Evolutionary conservation across 1,284 basidiomycete species (phyloP), one percentile per base, ranked within the genome.

Genomic region (Neolentinus lepideus): DNA sequence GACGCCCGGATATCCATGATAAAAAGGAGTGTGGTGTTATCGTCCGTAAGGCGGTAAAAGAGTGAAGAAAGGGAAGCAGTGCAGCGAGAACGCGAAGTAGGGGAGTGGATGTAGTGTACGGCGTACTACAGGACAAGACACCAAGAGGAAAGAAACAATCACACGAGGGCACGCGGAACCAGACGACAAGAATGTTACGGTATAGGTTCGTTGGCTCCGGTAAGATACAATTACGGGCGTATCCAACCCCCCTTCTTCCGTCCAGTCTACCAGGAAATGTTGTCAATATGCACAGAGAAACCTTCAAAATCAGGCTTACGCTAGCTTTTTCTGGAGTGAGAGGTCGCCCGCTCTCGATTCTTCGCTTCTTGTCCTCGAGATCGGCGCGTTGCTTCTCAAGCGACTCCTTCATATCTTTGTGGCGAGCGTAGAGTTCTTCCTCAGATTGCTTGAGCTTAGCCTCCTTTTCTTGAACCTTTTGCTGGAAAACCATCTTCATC

Each of bases 401-500:
- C 16, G 94, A 90, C 64, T 98, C 94, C 77, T 97, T 98, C 95
- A 98, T 98, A 73, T 98, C 95, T 70, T 92, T 88, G 79, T 98
- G 94, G 60, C 94, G 86, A 55, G 94, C 91, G 68, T 98, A 98
- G 16, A 98, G 82, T 76, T 98, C 94, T 73, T 98, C 95, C 74
- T 98, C 95, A 56, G 90, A 93, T 73, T 98, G 94, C 77, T 97
- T 98, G 69, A 98, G 81, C 74, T 98, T 98, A 60, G 92, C 83
- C 71, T 98, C 94, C 79, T 98, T 98, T 73, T 98, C 94, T 70
- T 94, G 92, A 54, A 98, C 94, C 74, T 98, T 98, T 75, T 98
- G 95, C 71, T 95, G 93, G 91, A 98, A 98, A 64, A 98, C 94
- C 90, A 94, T 92, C 83, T 94, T 95, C 94, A 97, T 96, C 80